A percentile compares a stretch with the other conserved stretches of the same genome.
Evolutionary conservation across 1,284 basidiomycete species (phyloP).

Genomic region (Stereum hirsutum): DNA sequence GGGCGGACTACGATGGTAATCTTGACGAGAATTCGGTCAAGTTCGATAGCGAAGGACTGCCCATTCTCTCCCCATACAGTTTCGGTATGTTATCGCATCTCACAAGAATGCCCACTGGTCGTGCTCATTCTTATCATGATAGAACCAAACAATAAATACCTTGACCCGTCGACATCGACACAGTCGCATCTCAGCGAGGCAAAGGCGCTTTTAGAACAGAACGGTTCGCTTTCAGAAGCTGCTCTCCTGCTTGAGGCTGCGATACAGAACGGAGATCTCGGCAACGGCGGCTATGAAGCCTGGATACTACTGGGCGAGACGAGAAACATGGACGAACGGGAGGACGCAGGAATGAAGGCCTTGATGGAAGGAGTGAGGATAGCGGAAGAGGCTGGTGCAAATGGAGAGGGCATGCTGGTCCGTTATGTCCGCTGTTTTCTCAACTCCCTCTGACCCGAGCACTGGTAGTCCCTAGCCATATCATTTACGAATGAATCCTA

Average conservation of each 20-base stretch:
- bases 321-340: constrained; percentile 93
- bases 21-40: constrained; percentile 30
- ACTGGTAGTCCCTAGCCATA: constrained; percentile 81
- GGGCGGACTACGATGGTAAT: constrained; percentile 40
- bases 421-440: constrained; percentile 20
- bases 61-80: constrained; percentile 56
- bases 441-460: background rate
- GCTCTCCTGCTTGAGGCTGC: constrained; percentile 83
- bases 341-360: constrained; percentile 73
- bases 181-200: constrained; percentile 59
- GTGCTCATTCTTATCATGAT: no score
- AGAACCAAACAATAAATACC: constrained; percentile 66
- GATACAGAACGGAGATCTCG: constrained; percentile 70
- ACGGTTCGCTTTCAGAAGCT: constrained; percentile 82
- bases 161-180: constrained; percentile 38
- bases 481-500: constrained; percentile 96
- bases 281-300: constrained; percentile 77
- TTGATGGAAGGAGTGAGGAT: constrained; percentile 58
- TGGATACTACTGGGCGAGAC: constrained; percentile 94
- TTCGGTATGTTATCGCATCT: constrained; percentile 61
- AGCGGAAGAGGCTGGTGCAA: constrained; percentile 52
- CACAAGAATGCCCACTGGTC: constrained; percentile 2
- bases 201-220: constrained; percentile 66
- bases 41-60: constrained; percentile 68
- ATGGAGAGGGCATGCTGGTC: constrained; percentile 78